Percentiles rank a stretch among this genome's conserved stretches.
Evolutionary conservation across 1,139 yeast species (phyloP).

Genomic region (Taphrina communis): DNA sequence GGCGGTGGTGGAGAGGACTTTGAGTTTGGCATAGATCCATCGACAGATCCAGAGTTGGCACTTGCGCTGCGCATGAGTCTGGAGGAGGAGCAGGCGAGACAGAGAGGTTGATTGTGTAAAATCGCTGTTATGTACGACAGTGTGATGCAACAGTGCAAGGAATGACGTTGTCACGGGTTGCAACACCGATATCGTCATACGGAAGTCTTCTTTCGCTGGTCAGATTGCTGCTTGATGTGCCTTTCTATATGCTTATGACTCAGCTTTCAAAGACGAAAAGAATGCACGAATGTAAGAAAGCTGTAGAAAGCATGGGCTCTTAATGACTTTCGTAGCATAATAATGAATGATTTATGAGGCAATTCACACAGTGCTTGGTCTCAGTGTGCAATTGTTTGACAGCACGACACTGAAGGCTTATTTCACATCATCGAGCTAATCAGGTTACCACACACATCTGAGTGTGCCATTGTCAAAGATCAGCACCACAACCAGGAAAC

Average conservation of each 20-base stretch:
- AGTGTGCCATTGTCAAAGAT: neutral
- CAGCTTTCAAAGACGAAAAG: no score
- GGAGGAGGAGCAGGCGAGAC: conserved; percentile 81
- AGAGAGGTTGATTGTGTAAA: conserved; percentile 48
- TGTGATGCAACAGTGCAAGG: neutral
- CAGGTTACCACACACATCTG: no score
- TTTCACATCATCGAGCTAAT: no score
- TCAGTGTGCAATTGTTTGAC: no score
- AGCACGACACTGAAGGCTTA: no score
- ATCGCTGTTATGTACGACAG: neutral
- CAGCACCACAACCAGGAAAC: neutral
- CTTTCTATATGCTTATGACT: no score
- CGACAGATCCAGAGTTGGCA: conserved; percentile 96
- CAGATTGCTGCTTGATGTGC: no score
- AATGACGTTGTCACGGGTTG: neutral
- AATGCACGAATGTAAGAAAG: neutral
- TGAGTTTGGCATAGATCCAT: conserved; percentile 79
- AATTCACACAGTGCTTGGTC: no score
- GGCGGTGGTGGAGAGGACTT: conserved; percentile 58
- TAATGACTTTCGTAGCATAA: neutral
- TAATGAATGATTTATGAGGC: neutral
- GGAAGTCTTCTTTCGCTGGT: neutral
- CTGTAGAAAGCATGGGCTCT: neutral
- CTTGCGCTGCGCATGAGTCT: conserved; percentile 85
- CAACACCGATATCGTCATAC: no score